Conservation (phyloP, 306 rosid species). For the Cicer pinnatifidum region DNA sequence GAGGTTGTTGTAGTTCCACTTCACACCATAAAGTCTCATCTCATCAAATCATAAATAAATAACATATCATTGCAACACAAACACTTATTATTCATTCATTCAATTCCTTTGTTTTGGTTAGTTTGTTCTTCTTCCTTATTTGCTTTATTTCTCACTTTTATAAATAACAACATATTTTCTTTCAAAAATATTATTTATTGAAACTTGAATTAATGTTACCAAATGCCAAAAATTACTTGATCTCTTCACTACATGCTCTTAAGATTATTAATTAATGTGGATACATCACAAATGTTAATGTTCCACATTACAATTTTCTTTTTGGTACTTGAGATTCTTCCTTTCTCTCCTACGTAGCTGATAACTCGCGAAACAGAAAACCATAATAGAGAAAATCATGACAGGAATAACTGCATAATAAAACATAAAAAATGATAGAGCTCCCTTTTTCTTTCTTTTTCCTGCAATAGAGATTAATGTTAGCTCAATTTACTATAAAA, state of each 20-base stretch:
- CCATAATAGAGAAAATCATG: neutral
- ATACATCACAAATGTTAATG: neutral
- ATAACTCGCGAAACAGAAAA: constrained; percentile 25
- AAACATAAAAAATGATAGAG: neutral
- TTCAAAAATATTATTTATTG: neutral
- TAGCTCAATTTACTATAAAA: constrained; percentile 8
- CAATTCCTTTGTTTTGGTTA: constrained; percentile 20
- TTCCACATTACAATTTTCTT: constrained; percentile 38
- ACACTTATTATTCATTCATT: constrained; percentile 8
- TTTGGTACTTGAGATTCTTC: constrained; percentile 18
- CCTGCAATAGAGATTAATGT: constrained; percentile 34
- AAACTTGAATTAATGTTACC: constrained; percentile 14
- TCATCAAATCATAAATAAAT: neutral
- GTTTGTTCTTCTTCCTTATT: neutral
- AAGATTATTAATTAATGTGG: neutral
- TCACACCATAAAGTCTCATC: neutral
- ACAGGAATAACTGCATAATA: neutral
- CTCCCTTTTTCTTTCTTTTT: neutral
- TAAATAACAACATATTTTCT: neutral
- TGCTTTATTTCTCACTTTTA: neutral
- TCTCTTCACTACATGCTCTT: constrained; percentile 19
- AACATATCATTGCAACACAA: neutral
- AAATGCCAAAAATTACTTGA: constrained; percentile 15
- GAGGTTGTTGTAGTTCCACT: constrained; percentile 5
- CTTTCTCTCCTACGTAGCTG: constrained; percentile 8